Evolutionary conservation across 345 rosid genomes (phyloP).

Genomic region (Litchi chinensis): DNA sequence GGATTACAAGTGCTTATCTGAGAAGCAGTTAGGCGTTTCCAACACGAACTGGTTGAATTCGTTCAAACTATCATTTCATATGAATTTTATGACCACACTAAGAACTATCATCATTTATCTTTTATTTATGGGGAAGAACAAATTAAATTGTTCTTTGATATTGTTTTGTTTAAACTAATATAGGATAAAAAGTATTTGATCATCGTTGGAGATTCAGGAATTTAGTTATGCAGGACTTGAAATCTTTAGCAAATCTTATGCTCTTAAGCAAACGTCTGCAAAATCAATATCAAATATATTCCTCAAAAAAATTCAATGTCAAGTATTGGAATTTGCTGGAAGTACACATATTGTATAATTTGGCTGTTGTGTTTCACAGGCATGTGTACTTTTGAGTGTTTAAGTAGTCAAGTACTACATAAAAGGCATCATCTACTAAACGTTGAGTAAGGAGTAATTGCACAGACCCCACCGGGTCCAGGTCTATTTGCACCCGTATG

Average conservation of each 20-base stretch:
- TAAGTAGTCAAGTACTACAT: too few relatives aligned
- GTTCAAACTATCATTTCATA: background rate
- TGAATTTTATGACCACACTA: too few relatives aligned
- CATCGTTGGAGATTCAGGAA: too few relatives aligned
- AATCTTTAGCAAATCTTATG: background rate
- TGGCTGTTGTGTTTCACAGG: background rate
- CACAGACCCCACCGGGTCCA: too few relatives aligned
- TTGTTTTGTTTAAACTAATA: too few relatives aligned
- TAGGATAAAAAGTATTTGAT: too few relatives aligned
- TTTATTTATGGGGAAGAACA: background rate
- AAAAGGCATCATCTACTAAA: too few relatives aligned
- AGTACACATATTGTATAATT: background rate
- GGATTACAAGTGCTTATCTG: constrained; percentile 4
- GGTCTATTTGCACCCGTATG: too few relatives aligned
- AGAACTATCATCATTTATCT: too few relatives aligned
- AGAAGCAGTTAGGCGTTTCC: constrained; percentile 10
- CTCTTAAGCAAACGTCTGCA: background rate
- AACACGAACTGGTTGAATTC: background rate
- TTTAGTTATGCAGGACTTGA: background rate
- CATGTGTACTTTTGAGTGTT: background rate
- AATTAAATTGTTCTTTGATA: background rate
- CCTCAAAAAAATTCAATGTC: background rate
- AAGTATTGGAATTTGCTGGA: background rate
- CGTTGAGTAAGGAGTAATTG: too few relatives aligned
- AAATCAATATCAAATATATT: background rate